Evolutionary conservation across 306 rosid species (phyloP).

Genomic region (Leucaena leucocephala): DNA sequence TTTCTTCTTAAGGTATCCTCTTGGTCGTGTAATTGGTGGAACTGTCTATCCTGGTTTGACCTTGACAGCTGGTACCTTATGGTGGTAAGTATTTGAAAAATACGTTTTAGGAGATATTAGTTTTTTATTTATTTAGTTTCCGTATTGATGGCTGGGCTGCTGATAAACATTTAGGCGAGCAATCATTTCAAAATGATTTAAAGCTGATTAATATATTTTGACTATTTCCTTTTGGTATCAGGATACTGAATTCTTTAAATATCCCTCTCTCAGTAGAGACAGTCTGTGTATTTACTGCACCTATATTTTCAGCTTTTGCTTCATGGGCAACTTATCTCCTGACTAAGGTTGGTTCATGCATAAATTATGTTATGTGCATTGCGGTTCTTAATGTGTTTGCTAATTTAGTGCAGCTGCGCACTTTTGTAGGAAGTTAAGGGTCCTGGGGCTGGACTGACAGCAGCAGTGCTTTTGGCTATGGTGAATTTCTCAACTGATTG

Average conservation of each 20-base stretch:
- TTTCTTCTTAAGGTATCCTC: slow-evolving; percentile 85
- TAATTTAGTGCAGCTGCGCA: slow-evolving; percentile 33
- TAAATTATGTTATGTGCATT: slow-evolving; percentile 10
- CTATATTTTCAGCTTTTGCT: slow-evolving; percentile 96
- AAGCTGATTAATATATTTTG: slow-evolving; percentile 29
- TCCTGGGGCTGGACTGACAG: slow-evolving; percentile 93
- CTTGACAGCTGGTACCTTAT: slow-evolving; percentile 89
- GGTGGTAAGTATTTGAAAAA: slow-evolving; percentile 66
- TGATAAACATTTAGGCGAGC: slow-evolving; percentile 19
- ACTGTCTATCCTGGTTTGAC: slow-evolving; percentile 98
- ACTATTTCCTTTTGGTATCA: slow-evolving; percentile 41
- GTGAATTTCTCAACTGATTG: slow-evolving; percentile 51
- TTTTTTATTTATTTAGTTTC: slow-evolving; percentile 21
- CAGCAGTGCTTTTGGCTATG: slow-evolving; percentile 93
- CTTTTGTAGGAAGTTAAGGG: slow-evolving; percentile 90
- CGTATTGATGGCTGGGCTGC: slow-evolving; percentile 25
- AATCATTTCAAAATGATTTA: slow-evolving; percentile 23
- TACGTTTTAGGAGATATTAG: slow-evolving; percentile 28
- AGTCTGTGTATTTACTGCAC: slow-evolving; percentile 97
- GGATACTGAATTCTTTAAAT: slow-evolving; percentile 84
- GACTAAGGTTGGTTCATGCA: slow-evolving; percentile 68
- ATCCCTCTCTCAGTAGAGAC: slow-evolving; percentile 98
- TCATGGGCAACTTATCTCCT: slow-evolving; percentile 94
- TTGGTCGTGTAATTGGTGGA: slow-evolving; percentile 98
- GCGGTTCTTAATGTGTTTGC: slow-evolving; percentile 25